Evolutionary conservation across 768 basidiomycete genomes (phyloP).

Genomic region (Russula sp.): DNA sequence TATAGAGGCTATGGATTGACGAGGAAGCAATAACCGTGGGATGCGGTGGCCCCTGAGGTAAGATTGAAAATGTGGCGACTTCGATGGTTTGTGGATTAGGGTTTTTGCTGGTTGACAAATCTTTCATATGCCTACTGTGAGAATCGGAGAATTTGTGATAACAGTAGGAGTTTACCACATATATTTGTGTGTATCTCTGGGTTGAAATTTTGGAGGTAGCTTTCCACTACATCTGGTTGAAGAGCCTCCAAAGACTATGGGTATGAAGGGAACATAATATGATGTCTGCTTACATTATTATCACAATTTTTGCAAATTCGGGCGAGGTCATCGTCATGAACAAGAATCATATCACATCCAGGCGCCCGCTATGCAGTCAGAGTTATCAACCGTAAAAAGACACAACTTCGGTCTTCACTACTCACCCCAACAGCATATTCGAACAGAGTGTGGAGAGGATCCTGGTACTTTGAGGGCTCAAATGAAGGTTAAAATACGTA

Average conservation of each 20-base stretch:
- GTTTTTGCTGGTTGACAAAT: neutral
- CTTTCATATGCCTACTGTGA: neutral
- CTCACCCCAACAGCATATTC: no score
- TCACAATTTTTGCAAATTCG: neutral
- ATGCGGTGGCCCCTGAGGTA: no score
- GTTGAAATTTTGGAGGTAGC: neutral
- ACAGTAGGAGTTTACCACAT: neutral
- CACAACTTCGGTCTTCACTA: neutral
- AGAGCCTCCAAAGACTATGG: neutral
- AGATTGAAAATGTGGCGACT: neutral
- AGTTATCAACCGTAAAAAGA: neutral
- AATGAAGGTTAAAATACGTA: neutral
- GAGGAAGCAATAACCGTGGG: no score
- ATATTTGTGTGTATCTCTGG: neutral
- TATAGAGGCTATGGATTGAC: no score
- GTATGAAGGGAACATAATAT: neutral
- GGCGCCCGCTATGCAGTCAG: neutral
- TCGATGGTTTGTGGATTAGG: neutral
- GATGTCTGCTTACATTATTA: neutral
- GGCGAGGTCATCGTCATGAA: constrained; percentile 1
- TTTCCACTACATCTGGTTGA: neutral
- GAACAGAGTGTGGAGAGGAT: no score
- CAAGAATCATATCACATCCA: neutral
- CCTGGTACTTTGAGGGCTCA: no score
- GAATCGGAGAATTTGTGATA: no score